A percentile compares a stretch with the other conserved stretches of the same genome.
Conservation (phyloP, 805 yeast species). For the Saccharomycopsis fibuligera region DNA sequence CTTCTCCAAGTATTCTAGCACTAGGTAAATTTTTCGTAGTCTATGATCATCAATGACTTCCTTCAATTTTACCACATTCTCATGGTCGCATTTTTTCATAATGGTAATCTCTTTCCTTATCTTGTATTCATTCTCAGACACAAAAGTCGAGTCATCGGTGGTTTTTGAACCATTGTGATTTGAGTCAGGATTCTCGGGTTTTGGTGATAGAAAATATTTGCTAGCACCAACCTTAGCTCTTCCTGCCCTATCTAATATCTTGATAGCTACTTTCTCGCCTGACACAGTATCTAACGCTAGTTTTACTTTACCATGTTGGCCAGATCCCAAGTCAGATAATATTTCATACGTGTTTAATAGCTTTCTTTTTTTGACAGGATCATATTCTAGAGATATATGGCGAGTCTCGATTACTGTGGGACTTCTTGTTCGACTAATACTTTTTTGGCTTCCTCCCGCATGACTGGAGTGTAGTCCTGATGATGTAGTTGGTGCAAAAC, state of each 20-base stretch:
- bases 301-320: conserved; percentile 99
- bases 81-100: conserved; percentile 86
- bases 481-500: too few species aligned
- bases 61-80: conserved; percentile 79
- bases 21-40: conserved; percentile 81
- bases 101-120: conserved; percentile 86
- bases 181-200: too few species aligned
- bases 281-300: conserved; percentile 69
- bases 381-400: conserved; percentile 74
- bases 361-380: conserved; percentile 77
- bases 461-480: too few species aligned
- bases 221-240: conserved; percentile 36
- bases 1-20: conserved; percentile 79
- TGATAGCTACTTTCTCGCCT: conserved; percentile 77
- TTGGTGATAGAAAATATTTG: conserved; percentile 24
- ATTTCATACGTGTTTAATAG: conserved; percentile 87
- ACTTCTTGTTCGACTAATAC: too few species aligned
- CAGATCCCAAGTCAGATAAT: conserved; percentile 78
- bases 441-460: too few species aligned
- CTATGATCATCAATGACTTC: conserved; percentile 85
- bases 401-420: conserved; percentile 71
- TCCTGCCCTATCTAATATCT: conserved; percentile 76
- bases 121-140: conserved; percentile 54
- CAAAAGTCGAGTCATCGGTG: background rate
- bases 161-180: conserved; percentile 21